These are phyloP conservation scores for Sporothrix inflata DNA, from an alignment of 2,329 filamentous ascomycete genomes.

Conservation along the genomic window DNA sequence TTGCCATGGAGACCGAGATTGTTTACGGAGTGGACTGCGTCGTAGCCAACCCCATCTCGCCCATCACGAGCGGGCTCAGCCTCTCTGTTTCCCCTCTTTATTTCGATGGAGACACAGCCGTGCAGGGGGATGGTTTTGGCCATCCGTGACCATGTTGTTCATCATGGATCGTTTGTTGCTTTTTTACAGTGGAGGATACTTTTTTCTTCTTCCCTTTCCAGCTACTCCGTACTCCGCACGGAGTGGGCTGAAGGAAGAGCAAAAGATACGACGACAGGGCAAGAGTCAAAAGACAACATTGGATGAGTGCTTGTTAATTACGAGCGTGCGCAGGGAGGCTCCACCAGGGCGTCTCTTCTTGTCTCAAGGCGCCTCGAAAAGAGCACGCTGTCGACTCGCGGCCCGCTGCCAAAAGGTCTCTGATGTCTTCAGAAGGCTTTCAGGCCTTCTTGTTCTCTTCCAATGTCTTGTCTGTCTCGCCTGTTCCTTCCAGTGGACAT, in stretches of 20 bases:
- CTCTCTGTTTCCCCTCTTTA: background rate
- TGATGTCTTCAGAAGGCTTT: background rate
- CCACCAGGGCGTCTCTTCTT: background rate
- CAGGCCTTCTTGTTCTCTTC: background rate
- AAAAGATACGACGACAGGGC: background rate
- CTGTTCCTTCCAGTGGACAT: background rate
- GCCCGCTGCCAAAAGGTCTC: background rate
- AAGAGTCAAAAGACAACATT: background rate
- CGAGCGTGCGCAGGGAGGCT: background rate
- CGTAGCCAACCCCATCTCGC: constrained; percentile 7
- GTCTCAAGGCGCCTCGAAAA: background rate
- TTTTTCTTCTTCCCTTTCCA: background rate
- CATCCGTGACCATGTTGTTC: background rate
- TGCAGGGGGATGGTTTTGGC: constrained; percentile 1
- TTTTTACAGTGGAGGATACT: background rate
- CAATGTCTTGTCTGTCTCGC: background rate
- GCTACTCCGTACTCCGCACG: no score
- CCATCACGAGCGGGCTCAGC: constrained; percentile 24
- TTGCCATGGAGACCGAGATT: constrained; percentile 26
- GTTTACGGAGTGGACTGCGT: constrained; percentile 24
- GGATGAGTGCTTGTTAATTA: background rate
- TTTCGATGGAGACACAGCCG: constrained; percentile 8
- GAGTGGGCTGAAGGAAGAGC: background rate
- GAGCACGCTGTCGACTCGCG: background rate
- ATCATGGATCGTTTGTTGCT: background rate